phyloP scores from a whole-genome alignment of 2,329 filamentous ascomycete species.

The Hypoxylon sp. region DNA sequence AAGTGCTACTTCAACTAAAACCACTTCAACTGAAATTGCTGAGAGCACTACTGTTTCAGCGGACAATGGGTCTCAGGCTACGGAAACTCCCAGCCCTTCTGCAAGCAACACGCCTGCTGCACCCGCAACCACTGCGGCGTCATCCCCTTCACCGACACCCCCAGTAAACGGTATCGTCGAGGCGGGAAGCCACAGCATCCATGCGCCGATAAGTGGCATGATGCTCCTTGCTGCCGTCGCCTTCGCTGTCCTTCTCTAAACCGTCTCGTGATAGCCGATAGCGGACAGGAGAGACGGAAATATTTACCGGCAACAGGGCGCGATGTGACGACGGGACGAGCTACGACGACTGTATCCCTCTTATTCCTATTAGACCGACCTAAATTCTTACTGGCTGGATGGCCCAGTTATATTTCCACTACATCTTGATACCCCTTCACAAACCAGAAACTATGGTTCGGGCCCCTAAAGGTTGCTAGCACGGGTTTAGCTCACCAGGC shows the following conservation, averaged over 20 bases:
- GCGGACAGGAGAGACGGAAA: slow-evolving; percentile 2
- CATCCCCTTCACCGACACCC: slow-evolving; percentile 25
- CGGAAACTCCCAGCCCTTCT: background rate
- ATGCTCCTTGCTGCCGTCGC: slow-evolving; percentile 23
- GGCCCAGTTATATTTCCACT: slow-evolving; percentile 20
- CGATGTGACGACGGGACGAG: slow-evolving; percentile 36
- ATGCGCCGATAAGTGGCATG: slow-evolving; percentile 11
- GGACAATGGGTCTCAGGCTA: background rate
- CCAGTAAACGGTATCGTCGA: slow-evolving; percentile 30
- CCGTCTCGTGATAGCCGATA: background rate
- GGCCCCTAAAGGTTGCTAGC: slow-evolving; percentile 11
- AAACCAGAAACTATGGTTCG: slow-evolving; percentile 12
- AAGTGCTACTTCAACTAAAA: slow-evolving; percentile 22
- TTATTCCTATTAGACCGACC: slow-evolving; percentile 15
- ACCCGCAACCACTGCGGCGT: slow-evolving; percentile 5
- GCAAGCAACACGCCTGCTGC: background rate
- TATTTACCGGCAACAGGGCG: slow-evolving; percentile 12
- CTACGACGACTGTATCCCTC: slow-evolving; percentile 21
- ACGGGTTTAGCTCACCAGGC: slow-evolving; percentile 17
- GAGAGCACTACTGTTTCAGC: slow-evolving; percentile 3
- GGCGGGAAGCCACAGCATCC: slow-evolving; percentile 24
- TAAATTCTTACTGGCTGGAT: slow-evolving; percentile 6
- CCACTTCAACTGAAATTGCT: slow-evolving; percentile 15
- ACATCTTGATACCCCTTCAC: slow-evolving; percentile 36
- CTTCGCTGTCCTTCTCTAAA: slow-evolving; percentile 33